Base-by-base conservation (phyloP, 1,284 basidiomycete genomes). In the Ustilago nuda region DNA sequence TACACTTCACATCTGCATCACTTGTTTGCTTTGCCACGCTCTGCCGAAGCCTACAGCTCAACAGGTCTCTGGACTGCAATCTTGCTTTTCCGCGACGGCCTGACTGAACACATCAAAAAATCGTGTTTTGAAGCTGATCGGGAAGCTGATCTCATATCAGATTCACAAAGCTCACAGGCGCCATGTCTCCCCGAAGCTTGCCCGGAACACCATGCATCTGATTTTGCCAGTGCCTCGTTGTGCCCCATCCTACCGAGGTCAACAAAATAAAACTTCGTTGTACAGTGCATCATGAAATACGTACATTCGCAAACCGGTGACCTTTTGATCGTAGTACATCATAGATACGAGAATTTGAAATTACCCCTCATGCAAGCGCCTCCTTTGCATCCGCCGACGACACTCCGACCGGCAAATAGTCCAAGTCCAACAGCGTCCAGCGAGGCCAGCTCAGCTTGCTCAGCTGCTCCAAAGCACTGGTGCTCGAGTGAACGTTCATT, bases 351-450 rank as follows among this genome's bases (percentile, higher is more conserved):
- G 36, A 36, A 51, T 52, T 27, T 37, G 53, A 27, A 27, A 39
- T 41, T 6, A 23, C 19, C 5, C 8, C 27, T 62, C 56, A 68
- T 36, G 56, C 66, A 39, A 68, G 66, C 19, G 56, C 66, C 5
- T 52, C 27, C 23, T 54, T 19, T 2, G 51, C 67, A 30, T 80
- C 72, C 3, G 62, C 72, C 8, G 69, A 52, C 27, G 55, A 55
- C n/a, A 80, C 64, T 32, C 78, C 78, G 12, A 80, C 63, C 6
- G 78, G 78, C 61, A 80, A 56, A 32, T 61, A 60, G 39, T 72
- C 54, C 2, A 48, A 57, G 55, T 78, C 76, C 13, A 53, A 61
- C 17, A 80, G 45, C 43, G 39, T 46, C 65, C 64, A 64, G 17
- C 70, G 59, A 19, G 62, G 59, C 70, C 71, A 78, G 32, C 48